Base-by-base conservation (phyloP, 1,139 yeast species). In the Nadsonia starkeyi-henricii region DNA sequence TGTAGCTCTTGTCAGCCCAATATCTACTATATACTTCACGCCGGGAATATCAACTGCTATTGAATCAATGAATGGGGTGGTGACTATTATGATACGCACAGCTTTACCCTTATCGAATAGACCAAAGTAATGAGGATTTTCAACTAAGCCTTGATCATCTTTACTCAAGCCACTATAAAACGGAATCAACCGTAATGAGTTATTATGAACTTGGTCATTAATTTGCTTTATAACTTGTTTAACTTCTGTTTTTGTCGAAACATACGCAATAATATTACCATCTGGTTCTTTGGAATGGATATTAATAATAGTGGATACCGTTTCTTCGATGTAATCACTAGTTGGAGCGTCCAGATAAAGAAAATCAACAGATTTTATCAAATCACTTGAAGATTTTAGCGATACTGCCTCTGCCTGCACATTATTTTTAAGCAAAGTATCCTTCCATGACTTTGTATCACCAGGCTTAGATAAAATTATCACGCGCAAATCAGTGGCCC, bases 171-270 rank as follows among this genome's bases (percentile, higher is more conserved):
- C 39, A 12, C 17, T 33, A n/a, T 33, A 33, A 33, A 33, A 33
- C 12, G 39, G 39, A 33, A 33, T 4, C 3, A 8, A 33, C 17
- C 39, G 15, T 13, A 7, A 15, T 13, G 39, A 33, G 17, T 33
- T n/a, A 33, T 33, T 15, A 13, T 15, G 17, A 4, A 33, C 3
- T 33, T 33, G 4, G 9, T 8, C 9, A 33, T 33, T 33, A n/a
- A 33, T n/a, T 33, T 33, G 39, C 39, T 33, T 33, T 33, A 33
- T 33, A 12, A 33, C 96, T 59, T 89, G 97, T 69, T 91, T 98
- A 64, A 91, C 91, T 67, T 91, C 98, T 62, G 91, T 98, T 68
- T 91, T 97, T 73, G 98, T 98, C 0, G 97, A 91, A 56, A 91
- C 71, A 61, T 91, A 91, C 51, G 91, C 65, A 45, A 91, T 69